These are phyloP conservation scores for Cicer cuneatum DNA, from an alignment of 306 rosid species.

Conservation along the genomic window DNA sequence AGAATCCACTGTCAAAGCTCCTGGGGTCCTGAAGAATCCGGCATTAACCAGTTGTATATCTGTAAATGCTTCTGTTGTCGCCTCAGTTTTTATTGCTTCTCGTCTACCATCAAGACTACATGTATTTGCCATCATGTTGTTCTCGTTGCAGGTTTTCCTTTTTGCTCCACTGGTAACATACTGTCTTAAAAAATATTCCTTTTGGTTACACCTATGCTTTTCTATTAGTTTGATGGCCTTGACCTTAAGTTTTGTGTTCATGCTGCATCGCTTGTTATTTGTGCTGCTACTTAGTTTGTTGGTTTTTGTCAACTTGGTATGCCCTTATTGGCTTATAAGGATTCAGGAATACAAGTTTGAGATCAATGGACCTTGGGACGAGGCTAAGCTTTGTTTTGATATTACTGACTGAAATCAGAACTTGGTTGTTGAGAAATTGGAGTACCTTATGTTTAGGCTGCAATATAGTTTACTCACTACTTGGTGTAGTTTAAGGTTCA, in stretches of 20 bases:
- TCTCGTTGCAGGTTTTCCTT: constrained; percentile 87
- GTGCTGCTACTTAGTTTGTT: constrained; percentile 67
- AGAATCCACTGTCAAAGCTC: constrained; percentile 75
- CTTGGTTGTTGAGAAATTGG: constrained; percentile 12
- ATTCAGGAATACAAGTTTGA: constrained; percentile 91
- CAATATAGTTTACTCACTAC: background rate
- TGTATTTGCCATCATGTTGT: constrained; percentile 81
- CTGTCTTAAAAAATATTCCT: constrained; percentile 78
- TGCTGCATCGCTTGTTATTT: constrained; percentile 62
- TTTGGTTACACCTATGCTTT: constrained; percentile 70
- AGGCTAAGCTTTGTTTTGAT: constrained; percentile 93
- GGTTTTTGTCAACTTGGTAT: constrained; percentile 74
- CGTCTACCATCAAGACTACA: constrained; percentile 87
- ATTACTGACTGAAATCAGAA: constrained; percentile 67
- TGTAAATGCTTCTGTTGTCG: constrained; percentile 85
- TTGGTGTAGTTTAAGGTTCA: constrained; percentile 24
- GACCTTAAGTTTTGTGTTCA: constrained; percentile 69
- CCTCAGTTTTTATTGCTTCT: constrained; percentile 87
- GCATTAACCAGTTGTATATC: constrained; percentile 83
- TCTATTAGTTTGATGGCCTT: constrained; percentile 64
- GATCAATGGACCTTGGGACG: constrained; percentile 98
- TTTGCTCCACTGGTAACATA: constrained; percentile 85
- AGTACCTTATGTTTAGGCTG: constrained; percentile 4
- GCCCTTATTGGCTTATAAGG: constrained; percentile 90
- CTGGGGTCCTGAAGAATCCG: constrained; percentile 67